Evolutionary conservation across 352 stramenopile genomes (phyloP).

Genomic region (Pythium dissotocum): DNA sequence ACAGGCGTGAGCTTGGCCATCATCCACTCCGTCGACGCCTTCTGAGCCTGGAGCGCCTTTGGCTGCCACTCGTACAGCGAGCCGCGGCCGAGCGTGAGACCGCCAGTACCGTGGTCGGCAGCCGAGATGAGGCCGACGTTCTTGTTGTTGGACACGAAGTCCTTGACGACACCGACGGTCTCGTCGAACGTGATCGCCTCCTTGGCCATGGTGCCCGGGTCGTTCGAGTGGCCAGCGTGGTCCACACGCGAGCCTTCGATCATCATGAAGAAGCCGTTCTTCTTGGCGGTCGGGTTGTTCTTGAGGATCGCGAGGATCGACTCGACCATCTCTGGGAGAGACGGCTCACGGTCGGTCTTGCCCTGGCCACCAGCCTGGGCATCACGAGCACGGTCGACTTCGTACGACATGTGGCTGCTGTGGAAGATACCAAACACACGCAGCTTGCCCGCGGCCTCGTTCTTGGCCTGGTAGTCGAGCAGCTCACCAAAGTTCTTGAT

Average conservation of each 20-base stretch:
- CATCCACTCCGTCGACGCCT: conserved; percentile 67
- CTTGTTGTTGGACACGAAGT: conserved; percentile 45
- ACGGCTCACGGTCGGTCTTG: conserved; percentile 49
- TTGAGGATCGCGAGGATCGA: conserved; percentile 57
- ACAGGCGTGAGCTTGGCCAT: conserved; percentile 35
- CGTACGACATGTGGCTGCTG: conserved; percentile 67
- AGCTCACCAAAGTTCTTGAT: conserved; percentile 58
- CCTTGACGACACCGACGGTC: conserved; percentile 59
- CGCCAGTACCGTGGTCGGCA: conserved; percentile 67
- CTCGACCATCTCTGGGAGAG: conserved; percentile 64
- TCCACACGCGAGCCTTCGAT: conserved; percentile 76
- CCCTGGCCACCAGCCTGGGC: conserved; percentile 32
- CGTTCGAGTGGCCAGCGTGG: conserved; percentile 66
- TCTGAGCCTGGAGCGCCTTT: conserved; percentile 46
- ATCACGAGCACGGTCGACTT: conserved; percentile 56
- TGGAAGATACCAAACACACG: conserved; percentile 63
- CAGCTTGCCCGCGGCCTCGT: conserved; percentile 48
- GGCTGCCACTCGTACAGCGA: conserved; percentile 56
- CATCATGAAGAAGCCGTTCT: conserved; percentile 78
- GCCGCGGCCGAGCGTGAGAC: conserved; percentile 53
- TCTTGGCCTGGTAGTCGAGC: conserved; percentile 47
- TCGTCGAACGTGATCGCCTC: conserved; percentile 75
- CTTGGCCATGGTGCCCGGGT: conserved; percentile 65
- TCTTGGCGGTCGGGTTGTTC: conserved; percentile 69
- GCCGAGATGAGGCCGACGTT: conserved; percentile 63